Evolutionary conservation across 352 stramenopile genomes (phyloP).

Genomic region (Blastocystis hominis): DNA sequence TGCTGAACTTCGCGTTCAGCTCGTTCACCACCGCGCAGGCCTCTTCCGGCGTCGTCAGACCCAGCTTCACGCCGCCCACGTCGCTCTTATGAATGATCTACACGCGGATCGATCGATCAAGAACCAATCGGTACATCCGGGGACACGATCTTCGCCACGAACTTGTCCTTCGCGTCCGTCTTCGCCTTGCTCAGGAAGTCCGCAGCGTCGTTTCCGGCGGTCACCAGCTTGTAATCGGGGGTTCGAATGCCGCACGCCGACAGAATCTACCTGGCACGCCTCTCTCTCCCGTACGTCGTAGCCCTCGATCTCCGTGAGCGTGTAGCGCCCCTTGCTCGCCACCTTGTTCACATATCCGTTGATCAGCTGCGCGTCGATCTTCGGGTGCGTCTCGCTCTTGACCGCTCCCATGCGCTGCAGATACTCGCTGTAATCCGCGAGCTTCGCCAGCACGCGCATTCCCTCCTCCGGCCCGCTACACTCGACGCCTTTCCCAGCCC

Average conservation of each 20-base stretch:
- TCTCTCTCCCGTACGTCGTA: not conserved
- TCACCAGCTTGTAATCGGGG: conserved; percentile 36
- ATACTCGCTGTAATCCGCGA: conserved; percentile 40
- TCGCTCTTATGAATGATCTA: conserved; percentile 57
- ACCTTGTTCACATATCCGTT: conserved; percentile 20
- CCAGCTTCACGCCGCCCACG: conserved; percentile 51
- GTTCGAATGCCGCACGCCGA: not conserved
- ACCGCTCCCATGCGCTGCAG: not conserved
- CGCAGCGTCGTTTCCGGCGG: not conserved
- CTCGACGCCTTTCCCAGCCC: not conserved
- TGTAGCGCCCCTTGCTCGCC: conserved; percentile 1
- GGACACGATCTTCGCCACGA: conserved; percentile 49
- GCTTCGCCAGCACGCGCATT: conserved; percentile 27
- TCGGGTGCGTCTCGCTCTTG: not conserved
- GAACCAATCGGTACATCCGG: not conserved
- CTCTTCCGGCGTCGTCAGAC: conserved; percentile 30
- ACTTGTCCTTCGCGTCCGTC: conserved; percentile 8
- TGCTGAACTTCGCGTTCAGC: conserved; percentile 50
- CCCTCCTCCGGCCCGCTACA: conserved; percentile 28
- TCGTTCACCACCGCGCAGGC: conserved; percentile 12
- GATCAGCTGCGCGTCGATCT: conserved; percentile 9
- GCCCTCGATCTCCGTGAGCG: conserved; percentile 36
- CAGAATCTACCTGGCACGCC: not conserved
- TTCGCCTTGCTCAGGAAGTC: conserved; percentile 12
- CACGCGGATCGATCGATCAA: not conserved